Percentiles rank a stretch among this genome's conserved stretches.
phyloP scores from a whole-genome alignment of 2,329 filamentous ascomycete species.

The Scolecobasidium constrictum region DNA sequence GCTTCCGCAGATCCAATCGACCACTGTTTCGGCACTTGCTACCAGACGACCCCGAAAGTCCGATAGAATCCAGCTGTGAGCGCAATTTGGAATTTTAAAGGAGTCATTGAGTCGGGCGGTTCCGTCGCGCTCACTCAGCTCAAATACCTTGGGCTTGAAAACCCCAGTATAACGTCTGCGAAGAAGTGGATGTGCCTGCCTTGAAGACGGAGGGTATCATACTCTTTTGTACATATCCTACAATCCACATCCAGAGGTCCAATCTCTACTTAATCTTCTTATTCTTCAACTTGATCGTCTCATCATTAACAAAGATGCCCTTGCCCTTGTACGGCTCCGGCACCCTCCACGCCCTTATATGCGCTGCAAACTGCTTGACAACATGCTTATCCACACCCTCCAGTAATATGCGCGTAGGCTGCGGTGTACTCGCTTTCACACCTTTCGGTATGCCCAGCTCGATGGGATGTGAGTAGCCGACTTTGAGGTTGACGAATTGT shows the following conservation, averaged over 20 bases:
- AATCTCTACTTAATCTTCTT: conserved; percentile 58
- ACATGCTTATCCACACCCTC: conserved; percentile 80
- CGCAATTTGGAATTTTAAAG: too few species aligned
- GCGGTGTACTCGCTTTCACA: conserved; percentile 76
- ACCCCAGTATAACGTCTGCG: too few species aligned
- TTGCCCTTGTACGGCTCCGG: conserved; percentile 99
- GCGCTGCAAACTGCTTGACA: conserved; percentile 83
- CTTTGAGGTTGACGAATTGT: conserved; percentile 84
- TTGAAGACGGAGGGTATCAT: too few species aligned
- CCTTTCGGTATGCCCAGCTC: conserved; percentile 76
- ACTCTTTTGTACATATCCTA: conserved; percentile 1
- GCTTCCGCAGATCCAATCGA: too few species aligned
- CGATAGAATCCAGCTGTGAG: too few species aligned
- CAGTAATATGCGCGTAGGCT: conserved; percentile 81
- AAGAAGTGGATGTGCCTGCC: too few species aligned
- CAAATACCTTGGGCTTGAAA: too few species aligned
- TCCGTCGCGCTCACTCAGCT: too few species aligned
- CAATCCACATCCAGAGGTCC: neutral
- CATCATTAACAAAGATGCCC: conserved; percentile 94
- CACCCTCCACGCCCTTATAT: conserved; percentile 76
- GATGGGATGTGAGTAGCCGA: conserved; percentile 92
- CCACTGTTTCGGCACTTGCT: too few species aligned
- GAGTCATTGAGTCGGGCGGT: too few species aligned
- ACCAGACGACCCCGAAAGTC: too few species aligned
- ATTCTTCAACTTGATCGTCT: conserved; percentile 95